Evolutionary conservation across 2,329 filamentous ascomycete genomes (phyloP), one percentile per base, ranked within the genome.

Genomic region (Aspergillus ustus): DNA sequence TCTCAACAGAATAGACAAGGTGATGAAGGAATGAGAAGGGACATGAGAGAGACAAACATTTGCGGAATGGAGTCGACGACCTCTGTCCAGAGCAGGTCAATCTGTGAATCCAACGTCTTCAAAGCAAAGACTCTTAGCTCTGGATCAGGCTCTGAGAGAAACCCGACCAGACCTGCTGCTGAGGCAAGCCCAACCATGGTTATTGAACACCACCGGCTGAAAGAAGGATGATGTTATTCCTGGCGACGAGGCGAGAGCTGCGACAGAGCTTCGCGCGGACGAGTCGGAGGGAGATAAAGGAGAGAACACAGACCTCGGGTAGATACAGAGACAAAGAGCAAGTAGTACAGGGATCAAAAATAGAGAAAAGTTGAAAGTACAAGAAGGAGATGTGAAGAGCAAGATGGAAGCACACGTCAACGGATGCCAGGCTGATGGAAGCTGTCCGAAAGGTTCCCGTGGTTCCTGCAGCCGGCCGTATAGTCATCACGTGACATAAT

Each of bases 71-170:
- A 91, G 60, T 90, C 92, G 57, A 95, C 94, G 66, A 99, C 93
- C 80, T 99, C 95, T 64, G 93, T 96, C 95, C 95, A 99, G 70
- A 99, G 88, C 66, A 94, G 91, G 78, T 98, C 93, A 72, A 99
- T 96, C 75, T 98, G 91, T 71, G 95, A 91, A 80, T 99, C 97
- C 73, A 99, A 87, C 69, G 92, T 93, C 82, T 97, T 91, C 69
- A 99, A 85, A 68, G 95, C 95, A 77, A 97, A 99, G 70, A 94
- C 88, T 84, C 93, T 93, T 79, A 99, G 89, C 80, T 96, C 92
- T 60, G 91, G 87, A 80, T 98, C 95, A 71, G 96, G 93, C 77
- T 99, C 95, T 69, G 92, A 91, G 66, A 99, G 87, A 79, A 97
- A 97, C 82, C 93, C 94, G 76, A 99, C 87, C 62, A 99, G 89